Base-by-base conservation (phyloP, 148 eudicot genomes). In the Rhododendron williamsianum region DNA sequence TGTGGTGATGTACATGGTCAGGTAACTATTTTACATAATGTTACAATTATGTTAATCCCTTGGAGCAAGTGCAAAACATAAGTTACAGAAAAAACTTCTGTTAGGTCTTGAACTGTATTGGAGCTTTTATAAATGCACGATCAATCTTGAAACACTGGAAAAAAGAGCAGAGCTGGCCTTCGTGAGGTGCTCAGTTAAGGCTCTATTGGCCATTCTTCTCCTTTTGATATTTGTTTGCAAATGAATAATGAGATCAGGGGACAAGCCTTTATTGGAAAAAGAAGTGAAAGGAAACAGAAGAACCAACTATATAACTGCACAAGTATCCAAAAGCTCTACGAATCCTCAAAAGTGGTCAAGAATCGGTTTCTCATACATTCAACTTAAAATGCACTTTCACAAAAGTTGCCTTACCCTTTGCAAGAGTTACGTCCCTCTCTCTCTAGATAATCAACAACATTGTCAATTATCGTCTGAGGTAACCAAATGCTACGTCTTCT, bases 1-100 rank as follows among this genome's bases (percentile, higher is more conserved):
- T 97, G 99, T 87, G 99, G 99, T 88, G 99, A 95, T 87, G 99
- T 97, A 85, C 99, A 97, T 91, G 99, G 99, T 67, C 99, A 97
- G 99, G 99, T 97, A 97, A 87, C 71, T 74, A 38, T 25, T 19
- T 30, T 80, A 16, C 49, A 25, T 67, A 38, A 13, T n/a, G 36
- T 25, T 18, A 52, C 33, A 33, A 71, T 71, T 71, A 30, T 71
- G 38, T 71, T 51, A 43, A 85, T 33, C 51, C 43, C 21, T 48
- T 78, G 81, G 63, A 83, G 54, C 54, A 12, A 36, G 12, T 25
- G 35, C 25, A 16, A 33, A 33, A 33, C 18, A 15, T 51, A 15
- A 11, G n/a, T 76, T 21, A 33, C 10, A n/a, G 12, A 15, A 35
- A 54, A 21, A 41, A 27, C 46, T 72, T 73, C 10, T 73, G 35